Percentiles rank a stretch among this genome's conserved stretches.
These are phyloP conservation scores for Coniochaeta hoffmannii DNA, from an alignment of 2,329 filamentous ascomycete genomes.

Conservation along the genomic window DNA sequence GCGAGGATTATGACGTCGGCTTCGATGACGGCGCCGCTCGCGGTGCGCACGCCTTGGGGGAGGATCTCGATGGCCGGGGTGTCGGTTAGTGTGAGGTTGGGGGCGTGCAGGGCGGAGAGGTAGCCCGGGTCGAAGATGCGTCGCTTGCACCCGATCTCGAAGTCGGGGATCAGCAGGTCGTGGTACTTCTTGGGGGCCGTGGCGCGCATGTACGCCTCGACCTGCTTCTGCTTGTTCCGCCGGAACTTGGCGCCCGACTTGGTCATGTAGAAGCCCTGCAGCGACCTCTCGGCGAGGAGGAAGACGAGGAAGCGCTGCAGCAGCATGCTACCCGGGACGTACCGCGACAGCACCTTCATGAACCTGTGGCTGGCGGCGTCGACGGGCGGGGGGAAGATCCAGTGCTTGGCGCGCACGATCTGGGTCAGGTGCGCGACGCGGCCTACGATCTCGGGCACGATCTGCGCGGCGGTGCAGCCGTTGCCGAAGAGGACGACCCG, in stretches of 20 bases:
- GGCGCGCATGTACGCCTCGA: conserved; percentile 33
- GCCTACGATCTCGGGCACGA: conserved; percentile 24
- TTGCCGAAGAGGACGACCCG: conserved; percentile 26
- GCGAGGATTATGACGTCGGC: conserved; percentile 56
- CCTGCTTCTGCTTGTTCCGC: conserved; percentile 24
- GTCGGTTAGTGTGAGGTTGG: conserved; percentile 39
- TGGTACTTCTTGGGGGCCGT: conserved; percentile 52
- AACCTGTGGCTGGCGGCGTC: conserved; percentile 12
- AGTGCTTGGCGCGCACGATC: conserved; percentile 33
- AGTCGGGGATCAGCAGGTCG: conserved; percentile 54
- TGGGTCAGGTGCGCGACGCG: conserved; percentile 29
- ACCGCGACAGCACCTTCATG: conserved; percentile 27
- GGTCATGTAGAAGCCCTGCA: conserved; percentile 29
- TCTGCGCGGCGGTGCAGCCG: conserved; percentile 27
- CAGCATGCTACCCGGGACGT: conserved; percentile 35
- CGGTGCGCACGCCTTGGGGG: conserved; percentile 26
- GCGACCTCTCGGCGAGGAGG: conserved; percentile 22
- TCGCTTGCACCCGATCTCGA: conserved; percentile 57
- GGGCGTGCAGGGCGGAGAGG: conserved; percentile 40
- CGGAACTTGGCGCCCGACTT: conserved; percentile 27
- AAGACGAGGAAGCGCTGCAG: conserved; percentile 37
- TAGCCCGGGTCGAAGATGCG: conserved; percentile 53
- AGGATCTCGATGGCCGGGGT: conserved; percentile 41
- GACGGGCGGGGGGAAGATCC: conserved; percentile 27
- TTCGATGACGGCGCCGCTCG: conserved; percentile 29